Base-by-base conservation (phyloP, 2,329 filamentous ascomycete species). In the Trichoderma guizhouense region DNA sequence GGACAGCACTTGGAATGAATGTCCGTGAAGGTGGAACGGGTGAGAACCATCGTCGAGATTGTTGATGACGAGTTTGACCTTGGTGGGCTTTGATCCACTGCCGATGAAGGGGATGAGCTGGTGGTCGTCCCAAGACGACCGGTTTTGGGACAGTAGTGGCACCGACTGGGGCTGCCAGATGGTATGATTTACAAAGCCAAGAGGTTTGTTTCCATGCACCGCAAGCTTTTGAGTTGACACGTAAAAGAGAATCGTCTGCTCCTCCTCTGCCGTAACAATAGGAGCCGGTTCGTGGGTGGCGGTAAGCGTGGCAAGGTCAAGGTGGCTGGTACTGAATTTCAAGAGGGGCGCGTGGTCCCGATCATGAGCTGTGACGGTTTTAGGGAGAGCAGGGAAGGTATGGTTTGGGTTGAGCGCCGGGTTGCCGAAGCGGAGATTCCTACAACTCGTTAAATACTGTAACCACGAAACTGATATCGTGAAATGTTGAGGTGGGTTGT, bases 21-120 rank as follows among this genome's bases (percentile, higher is more conserved):
- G 83, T 0, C 87, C 87, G 78, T 90, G 90, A 0, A 91, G 79
- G 78, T 91, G 88, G 28, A 81, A 75, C 0, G 78, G 79, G 28
- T 81, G 79, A 15, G 75, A 73, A 2, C 79, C 78, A 60, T 81
- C 79, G 43, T 81, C 79, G 8, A 80, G 74, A 39, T 80, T 81
- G 73, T 79, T 80, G 21, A 81, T 77, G 36, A 79, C 73, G 14
- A 81, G 72, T 64, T 78, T 78, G 8, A 80, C 74, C 5, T 73
- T 62, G 2, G 26, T 68, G 8, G 75, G 73, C 1, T 66, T 64
- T 3, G 72, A 61, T 1, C 73, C 67, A 14, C 67, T 73, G 7
- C 55, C 60, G 8, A 78, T 66, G 18, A 75, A 74, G 0, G 74
- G 74, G 15, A 78, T 62, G 3, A 78, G 58, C 30, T 79, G 77